Base-by-base conservation (phyloP, 2,329 filamentous ascomycete genomes). In the Colletotrichum sp. region DNA sequence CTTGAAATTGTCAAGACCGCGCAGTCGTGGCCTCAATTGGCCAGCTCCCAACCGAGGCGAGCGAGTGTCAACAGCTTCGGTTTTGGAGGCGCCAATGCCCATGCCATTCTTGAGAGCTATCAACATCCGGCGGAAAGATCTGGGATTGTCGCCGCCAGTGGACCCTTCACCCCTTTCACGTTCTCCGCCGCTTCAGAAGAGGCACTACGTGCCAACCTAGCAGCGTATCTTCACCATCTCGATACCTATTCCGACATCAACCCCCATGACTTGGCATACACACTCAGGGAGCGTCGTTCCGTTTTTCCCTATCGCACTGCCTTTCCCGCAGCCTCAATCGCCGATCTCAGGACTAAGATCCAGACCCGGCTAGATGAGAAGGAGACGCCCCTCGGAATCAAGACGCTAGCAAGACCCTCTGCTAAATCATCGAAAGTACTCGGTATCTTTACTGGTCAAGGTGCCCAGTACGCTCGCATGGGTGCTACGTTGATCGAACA, bases 61-160 rank as follows among this genome's bases (percentile, higher is more conserved):
- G 73, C 48, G 3, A 75, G 75, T 26, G 72, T 77, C n/a, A 86
- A 77, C 68, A 84, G 82, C 16, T 88, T 88, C 70, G 87, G 87
- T 2, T 88, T 86, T 28, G 87, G 87, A 8, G 87, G 87, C 32
- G 83, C 84, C 13, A 88, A 88, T 74, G 84, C 83, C 0, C 87
- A 89, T 72, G 80, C 81, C 13, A 84, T 88, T 16, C 73, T 89
- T 60, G 76, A 77, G 18, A 36, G 28, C 24, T 60, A 62, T 24
- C 26, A 43, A 7, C 58, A 8, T 10, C 18, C 28, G 6, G 10
- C 32, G 10, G 28, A 16, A 24, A 4, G 16, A 34, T 15, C 66
- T 38, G 21, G 13, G 8, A 32, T 18, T 21, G 10, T 12, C 10
- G n/a, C 12, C 13, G 13, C 8, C 15, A 12, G 12, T 7, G 34